These are phyloP conservation scores for Zasmidium citrigriseum DNA, from an alignment of 2,329 filamentous ascomycete genomes.

Conservation along the genomic window DNA sequence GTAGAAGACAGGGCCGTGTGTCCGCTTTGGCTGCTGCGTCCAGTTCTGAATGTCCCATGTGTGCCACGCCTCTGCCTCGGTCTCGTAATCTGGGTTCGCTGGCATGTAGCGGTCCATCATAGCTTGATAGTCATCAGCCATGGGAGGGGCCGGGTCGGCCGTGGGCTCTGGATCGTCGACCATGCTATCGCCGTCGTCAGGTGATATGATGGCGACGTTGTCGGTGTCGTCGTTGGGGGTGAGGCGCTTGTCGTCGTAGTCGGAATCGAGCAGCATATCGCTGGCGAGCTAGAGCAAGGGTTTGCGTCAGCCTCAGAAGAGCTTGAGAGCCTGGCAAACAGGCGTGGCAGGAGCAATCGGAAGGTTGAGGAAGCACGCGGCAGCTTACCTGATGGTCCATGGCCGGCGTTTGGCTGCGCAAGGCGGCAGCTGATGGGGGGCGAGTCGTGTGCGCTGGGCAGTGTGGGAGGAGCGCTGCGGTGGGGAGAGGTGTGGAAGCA, in stretches of 20 bases:
- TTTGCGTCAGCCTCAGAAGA: constrained; percentile 25
- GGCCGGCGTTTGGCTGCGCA: constrained; percentile 15
- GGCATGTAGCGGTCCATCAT: constrained; percentile 81
- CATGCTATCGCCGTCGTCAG: constrained; percentile 57
- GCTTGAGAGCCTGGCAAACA: neutral
- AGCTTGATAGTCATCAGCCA: constrained; percentile 69
- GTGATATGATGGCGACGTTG: constrained; percentile 61
- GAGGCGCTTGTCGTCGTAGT: constrained; percentile 61
- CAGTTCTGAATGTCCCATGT: constrained; percentile 91
- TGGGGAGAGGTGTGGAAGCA: neutral
- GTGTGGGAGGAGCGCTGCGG: neutral
- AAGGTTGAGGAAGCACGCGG: neutral
- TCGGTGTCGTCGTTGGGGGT: constrained; percentile 39
- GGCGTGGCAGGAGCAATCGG: neutral
- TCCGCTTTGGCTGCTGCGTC: constrained; percentile 72
- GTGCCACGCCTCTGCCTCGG: constrained; percentile 70
- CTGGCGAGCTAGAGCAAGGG: constrained; percentile 52
- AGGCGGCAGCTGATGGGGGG: constrained; percentile 10
- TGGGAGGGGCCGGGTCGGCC: constrained; percentile 47
- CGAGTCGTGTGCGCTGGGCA: neutral
- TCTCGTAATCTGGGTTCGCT: constrained; percentile 76
- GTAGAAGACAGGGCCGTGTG: constrained; percentile 85
- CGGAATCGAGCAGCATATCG: constrained; percentile 65
- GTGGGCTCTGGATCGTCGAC: constrained; percentile 49
- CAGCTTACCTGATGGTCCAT: constrained; percentile 17